Conservation (phyloP, 2,329 filamentous ascomycete genomes). For the Cordyceps cateniannulata region DNA sequence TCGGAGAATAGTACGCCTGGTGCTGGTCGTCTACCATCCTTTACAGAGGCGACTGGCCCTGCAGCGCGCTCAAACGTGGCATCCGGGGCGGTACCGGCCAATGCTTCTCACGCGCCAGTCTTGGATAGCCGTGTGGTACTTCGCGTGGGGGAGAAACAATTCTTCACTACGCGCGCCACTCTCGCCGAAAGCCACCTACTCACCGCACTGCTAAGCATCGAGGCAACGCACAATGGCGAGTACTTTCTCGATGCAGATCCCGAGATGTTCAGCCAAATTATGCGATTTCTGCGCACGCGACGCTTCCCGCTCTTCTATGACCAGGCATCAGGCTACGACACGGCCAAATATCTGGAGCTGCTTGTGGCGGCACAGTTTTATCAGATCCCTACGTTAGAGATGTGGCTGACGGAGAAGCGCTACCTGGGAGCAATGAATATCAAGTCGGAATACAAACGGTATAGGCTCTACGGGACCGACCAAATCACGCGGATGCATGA, state of each 20-base stretch:
- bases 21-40: neutral
- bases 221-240: constrained; percentile 16
- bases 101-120: neutral
- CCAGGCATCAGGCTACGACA: constrained; percentile 25
- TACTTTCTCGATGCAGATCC: constrained; percentile 34
- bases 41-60: neutral
- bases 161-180: constrained; percentile 17
- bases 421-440: constrained; percentile 14
- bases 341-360: constrained; percentile 27
- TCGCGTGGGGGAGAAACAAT: constrained; percentile 15
- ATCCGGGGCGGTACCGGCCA: neutral
- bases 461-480: constrained; percentile 1
- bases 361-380: constrained; percentile 29
- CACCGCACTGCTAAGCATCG: constrained; percentile 11
- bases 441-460: neutral
- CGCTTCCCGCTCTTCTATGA: constrained; percentile 29
- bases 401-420: constrained; percentile 20
- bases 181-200: constrained; percentile 15
- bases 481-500: constrained; percentile 6
- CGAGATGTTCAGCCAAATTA: constrained; percentile 28
- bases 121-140: neutral
- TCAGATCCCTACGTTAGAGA: constrained; percentile 19
- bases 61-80: neutral
- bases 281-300: constrained; percentile 27
- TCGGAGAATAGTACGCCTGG: neutral